phyloP scores from a whole-genome alignment of 768 basidiomycete species.

The Pulveroboletus frians region DNA sequence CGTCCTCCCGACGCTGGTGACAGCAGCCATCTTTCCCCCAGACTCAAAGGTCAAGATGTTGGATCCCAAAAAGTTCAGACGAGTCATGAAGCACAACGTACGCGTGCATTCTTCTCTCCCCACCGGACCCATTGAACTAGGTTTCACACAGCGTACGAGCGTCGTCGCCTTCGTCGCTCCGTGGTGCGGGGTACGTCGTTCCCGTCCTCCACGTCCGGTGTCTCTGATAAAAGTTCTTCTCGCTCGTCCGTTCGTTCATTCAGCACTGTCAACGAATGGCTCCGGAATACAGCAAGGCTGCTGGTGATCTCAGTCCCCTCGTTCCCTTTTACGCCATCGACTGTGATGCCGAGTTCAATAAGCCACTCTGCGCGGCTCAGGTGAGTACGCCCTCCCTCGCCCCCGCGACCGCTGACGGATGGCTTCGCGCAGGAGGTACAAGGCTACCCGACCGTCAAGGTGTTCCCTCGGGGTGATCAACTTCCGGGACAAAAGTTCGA shows the following conservation, averaged over 20 bases:
- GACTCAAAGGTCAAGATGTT: conserved; percentile 68
- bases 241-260: neutral
- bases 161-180: conserved; percentile 92
- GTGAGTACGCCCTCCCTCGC: conserved; percentile 25
- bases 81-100: conserved; percentile 73
- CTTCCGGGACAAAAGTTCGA: conserved; percentile 63
- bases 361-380: conserved; percentile 76
- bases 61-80: conserved; percentile 63
- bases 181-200: conserved; percentile 76
- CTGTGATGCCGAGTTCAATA: conserved; percentile 81
- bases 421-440: conserved; percentile 53
- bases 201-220: neutral
- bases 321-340: conserved; percentile 91
- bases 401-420: neutral
- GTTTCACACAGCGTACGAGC: conserved; percentile 53
- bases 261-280: conserved; percentile 80
- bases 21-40: conserved; percentile 43
- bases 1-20: conserved; percentile 34
- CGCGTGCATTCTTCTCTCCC: conserved; percentile 23
- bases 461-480: conserved; percentile 73
- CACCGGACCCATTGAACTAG: neutral
- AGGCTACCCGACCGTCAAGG: conserved; percentile 93
- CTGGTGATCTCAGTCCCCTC: conserved; percentile 70
- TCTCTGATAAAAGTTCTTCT: neutral
- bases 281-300: conserved; percentile 83